Evolutionary conservation across 139 green algal species (phyloP), one percentile per base, ranked within the genome.

Genomic region (Coccomyxa sp.): DNA sequence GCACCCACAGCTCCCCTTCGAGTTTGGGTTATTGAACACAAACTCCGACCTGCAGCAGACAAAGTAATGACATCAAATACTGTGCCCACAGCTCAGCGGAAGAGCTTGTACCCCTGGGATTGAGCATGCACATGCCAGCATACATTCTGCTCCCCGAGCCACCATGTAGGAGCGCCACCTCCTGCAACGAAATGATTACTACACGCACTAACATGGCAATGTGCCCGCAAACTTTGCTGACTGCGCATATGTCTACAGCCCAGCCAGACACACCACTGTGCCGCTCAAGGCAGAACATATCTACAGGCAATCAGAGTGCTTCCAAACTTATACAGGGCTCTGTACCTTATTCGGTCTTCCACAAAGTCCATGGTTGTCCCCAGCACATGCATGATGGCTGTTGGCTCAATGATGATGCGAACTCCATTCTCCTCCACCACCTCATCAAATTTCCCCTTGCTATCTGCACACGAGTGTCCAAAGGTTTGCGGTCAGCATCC

Each of bases 351-450:
- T 18, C 89, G 40, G 80, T 99, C 95, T 50, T 97, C 85, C 12
- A 98, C 85, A 77, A 89, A 99, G 76, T 99, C 94, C 90, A 99
- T 98, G 35, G 85, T 91, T 16, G 96, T 99, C n/a, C 96, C 96
- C 70, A 99, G 82, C 9, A 99, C 82, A 71, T 98, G 93, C 94
- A 99, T 99, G 6, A 99, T 75, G 12, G 96, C 96, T n/a, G 74
- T 86, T 7, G 96, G 90, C 54, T 99, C 96, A 8, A 99, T 97
- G 33, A 99, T 82, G 1, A 89, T 87, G 55, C 91, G 89, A 14
- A 99, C 94, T 14, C 96, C 96, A 55, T 95, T 85, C 7, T 94
- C 83, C 76, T 98, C 91, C 35, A 99, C 94, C 35, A 97, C 50
- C 87, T 99, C 96, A 79, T 99, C 96, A 83, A 99, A 98, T 70